Base-by-base conservation (phyloP, 306 rosid species). In the Ammopiptanthus mongolicus region DNA sequence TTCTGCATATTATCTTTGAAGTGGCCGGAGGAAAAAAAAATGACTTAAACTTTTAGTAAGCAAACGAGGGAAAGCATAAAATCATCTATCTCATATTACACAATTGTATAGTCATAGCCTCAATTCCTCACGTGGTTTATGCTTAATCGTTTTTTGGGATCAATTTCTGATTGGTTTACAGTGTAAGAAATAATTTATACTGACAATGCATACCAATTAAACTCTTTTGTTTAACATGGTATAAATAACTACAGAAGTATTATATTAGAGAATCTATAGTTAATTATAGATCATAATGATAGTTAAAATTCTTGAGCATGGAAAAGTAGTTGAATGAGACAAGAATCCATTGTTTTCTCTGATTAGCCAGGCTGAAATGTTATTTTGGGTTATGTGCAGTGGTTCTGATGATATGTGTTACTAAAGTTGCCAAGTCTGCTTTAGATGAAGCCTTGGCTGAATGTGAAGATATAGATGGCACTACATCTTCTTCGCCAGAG, bases 391-490 rank as follows among this genome's bases (percentile, higher is more conserved):
- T 77, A 33, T 75, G 64, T 56, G 83, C 93, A 95, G 97, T 86
- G 84, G 74, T 92, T 82, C 52, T 90, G 48, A 82, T 95, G 81
- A 22, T 87, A 65, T 87, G 91, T 44, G 90, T 92, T 22, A 95
- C 96, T 10, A 92, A 71, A 87, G 90, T 91, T 46, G 97, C 97
- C 73, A 92, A 86, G 91, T 72, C 86, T 8, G 88, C 99, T 46
- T 84, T 92, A 74, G 96, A 92, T n/a, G 86, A 87, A 73, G 96
- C 99, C 69, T 85, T 95, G 87, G 91, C 92, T 17, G 99, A 90
- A 85, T 85, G 79, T 47, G 88, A 79, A 75, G 86, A 85, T 65
- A 82, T 75, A 57, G 90, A 89, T 17, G 75, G 51, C 51, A 44
- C 78, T 44, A 10, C 61, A 53, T 61, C 59, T 34, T 79, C 60